phyloP scores from a whole-genome alignment of 371 early-diverging fungal species.

The Mortierella sp. region DNA sequence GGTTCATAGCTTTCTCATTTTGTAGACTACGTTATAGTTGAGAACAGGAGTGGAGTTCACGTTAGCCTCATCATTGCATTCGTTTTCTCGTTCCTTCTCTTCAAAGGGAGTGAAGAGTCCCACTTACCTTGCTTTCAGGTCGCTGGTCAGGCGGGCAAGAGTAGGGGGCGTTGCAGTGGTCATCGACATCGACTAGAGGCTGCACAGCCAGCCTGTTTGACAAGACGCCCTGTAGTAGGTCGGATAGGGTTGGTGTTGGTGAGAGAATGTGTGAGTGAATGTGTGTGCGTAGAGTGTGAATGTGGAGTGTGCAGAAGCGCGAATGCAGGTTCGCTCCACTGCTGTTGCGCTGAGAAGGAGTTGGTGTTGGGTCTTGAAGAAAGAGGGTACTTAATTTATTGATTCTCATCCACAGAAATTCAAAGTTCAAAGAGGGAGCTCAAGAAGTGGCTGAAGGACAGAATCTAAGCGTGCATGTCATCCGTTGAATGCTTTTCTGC shows the following conservation, averaged over 20 bases:
- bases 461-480: constrained; percentile 5
- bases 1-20: constrained; percentile 33
- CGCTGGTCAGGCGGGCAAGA: constrained; percentile 43
- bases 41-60: background rate
- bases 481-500: constrained; percentile 3
- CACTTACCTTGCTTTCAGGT: constrained; percentile 46
- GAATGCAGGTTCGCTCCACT: background rate
- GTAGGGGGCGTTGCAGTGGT: constrained; percentile 36
- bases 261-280: background rate
- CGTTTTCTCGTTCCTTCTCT: background rate
- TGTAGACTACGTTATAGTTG: constrained; percentile 24
- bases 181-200: constrained; percentile 29
- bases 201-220: constrained; percentile 19
- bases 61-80: background rate
- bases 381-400: background rate
- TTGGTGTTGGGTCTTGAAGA: background rate
- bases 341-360: background rate
- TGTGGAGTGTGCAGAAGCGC: background rate
- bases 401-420: background rate
- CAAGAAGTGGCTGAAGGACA: constrained; percentile 6
- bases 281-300: background rate
- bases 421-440: background rate
- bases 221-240: constrained; percentile 8
- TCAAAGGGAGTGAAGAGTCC: background rate
- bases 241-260: background rate